These are phyloP conservation scores for Euphorbia lathyris DNA, from an alignment of 345 rosid genomes.

Conservation along the genomic window DNA sequence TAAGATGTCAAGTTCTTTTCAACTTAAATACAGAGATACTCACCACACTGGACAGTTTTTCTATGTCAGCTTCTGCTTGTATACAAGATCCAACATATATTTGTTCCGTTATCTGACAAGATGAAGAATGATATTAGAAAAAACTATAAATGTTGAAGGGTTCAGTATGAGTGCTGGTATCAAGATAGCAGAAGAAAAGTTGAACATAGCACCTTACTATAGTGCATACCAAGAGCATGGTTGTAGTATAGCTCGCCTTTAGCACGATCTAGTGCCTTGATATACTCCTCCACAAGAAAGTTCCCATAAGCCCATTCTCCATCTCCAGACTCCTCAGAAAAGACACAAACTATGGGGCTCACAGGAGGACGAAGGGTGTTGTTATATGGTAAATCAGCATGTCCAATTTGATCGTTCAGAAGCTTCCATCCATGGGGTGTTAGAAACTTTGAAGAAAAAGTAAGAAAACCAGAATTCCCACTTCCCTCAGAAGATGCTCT, in stretches of 20 bases:
- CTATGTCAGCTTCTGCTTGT: conserved; percentile 77
- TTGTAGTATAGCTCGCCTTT: conserved; percentile 85
- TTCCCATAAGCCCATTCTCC: conserved; percentile 93
- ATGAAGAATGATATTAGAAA: conserved; percentile 6
- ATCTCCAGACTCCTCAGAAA: conserved; percentile 69
- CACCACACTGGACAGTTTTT: conserved; percentile 56
- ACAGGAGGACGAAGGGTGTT: conserved; percentile 45
- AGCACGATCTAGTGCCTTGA: conserved; percentile 80
- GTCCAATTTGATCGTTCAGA: conserved; percentile 40
- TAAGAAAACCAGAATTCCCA: conserved; percentile 72
- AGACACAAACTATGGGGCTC: conserved; percentile 59
- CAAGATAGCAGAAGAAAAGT: neutral
- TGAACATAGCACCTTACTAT: conserved; percentile 64
- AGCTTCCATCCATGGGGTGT: conserved; percentile 58
- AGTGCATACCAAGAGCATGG: conserved; percentile 83
- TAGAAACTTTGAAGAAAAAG: conserved; percentile 73
- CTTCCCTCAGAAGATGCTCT: conserved; percentile 39
- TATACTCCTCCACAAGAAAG: conserved; percentile 84
- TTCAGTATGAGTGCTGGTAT: neutral
- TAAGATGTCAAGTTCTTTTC: neutral
- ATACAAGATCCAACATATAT: conserved; percentile 84
- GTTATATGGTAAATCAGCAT: conserved; percentile 27
- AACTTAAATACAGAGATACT: conserved; percentile 28
- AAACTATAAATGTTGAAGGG: neutral
- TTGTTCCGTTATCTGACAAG: conserved; percentile 79